Conservation (phyloP, 768 basidiomycete species). For the Pleurotus tuoliensis region DNA sequence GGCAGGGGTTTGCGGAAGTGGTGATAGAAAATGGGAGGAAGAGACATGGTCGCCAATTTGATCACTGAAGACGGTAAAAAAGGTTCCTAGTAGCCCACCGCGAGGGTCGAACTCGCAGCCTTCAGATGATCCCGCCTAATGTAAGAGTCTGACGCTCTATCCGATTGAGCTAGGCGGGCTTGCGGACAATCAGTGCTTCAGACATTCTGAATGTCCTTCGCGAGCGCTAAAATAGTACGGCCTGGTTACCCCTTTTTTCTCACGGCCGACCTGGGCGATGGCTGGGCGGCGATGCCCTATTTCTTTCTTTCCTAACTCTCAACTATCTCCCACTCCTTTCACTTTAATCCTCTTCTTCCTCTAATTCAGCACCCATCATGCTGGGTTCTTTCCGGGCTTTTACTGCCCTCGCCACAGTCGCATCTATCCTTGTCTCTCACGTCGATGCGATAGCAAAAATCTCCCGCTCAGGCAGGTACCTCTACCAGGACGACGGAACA, state of each 20-base stretch:
- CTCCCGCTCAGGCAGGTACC: conserved; percentile 70
- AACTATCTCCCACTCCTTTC: not conserved
- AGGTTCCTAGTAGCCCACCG: conserved; percentile 53
- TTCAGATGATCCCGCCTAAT: conserved; percentile 46
- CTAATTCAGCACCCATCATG: conserved; percentile 16
- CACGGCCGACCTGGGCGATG: too few species aligned
- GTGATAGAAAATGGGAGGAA: conserved; percentile 74
- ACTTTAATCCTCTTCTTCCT: conserved; percentile 2
- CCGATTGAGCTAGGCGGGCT: conserved; percentile 64
- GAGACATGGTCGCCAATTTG: conserved; percentile 17
- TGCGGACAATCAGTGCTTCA: not conserved
- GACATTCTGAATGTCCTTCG: too few species aligned
- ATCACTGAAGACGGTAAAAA: not conserved
- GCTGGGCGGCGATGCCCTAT: too few species aligned
- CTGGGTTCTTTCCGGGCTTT: conserved; percentile 12
- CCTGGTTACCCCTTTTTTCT: too few species aligned
- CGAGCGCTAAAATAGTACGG: too few species aligned
- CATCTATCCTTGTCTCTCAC: conserved; percentile 37
- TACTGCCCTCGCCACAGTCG: conserved; percentile 33
- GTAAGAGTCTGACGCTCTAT: conserved; percentile 64
- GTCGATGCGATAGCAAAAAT: conserved; percentile 69
- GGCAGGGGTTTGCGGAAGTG: conserved; percentile 76
- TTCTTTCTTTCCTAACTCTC: not conserved
- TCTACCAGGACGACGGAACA: conserved; percentile 70
- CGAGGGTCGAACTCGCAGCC: conserved; percentile 85